A percentile compares a stretch with the other conserved stretches of the same genome.
Conservation (phyloP, 1,284 basidiomycete species). For the Cryptococcus amylolentus region DNA sequence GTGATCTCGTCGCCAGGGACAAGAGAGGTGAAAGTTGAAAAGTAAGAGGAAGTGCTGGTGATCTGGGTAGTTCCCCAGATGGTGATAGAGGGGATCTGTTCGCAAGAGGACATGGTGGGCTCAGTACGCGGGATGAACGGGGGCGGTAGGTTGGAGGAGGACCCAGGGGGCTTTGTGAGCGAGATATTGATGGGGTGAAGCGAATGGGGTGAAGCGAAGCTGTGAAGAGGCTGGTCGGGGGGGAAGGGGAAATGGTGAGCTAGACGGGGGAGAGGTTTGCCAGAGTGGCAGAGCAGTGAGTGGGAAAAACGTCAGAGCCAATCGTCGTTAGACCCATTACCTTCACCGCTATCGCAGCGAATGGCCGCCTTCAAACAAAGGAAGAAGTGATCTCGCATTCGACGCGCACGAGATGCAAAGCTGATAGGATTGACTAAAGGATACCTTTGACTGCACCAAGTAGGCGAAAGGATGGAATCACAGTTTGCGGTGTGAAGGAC, state of each 20-base stretch:
- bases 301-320: not conserved
- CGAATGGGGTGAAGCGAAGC: not conserved
- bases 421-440: not conserved
- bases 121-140: not conserved
- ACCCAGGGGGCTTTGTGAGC: not conserved
- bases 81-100: slow-evolving; percentile 15
- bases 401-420: not conserved
- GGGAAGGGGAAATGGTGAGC: not conserved
- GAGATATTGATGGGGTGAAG: not conserved
- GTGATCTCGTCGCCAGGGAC: not conserved
- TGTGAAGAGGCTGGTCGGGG: not conserved
- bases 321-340: not conserved
- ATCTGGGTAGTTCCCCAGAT: slow-evolving; percentile 24
- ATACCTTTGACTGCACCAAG: not conserved
- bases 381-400: not conserved
- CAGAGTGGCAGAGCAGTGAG: not conserved
- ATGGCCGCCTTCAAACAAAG: not conserved
- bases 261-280: not conserved
- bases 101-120: slow-evolving; percentile 5
- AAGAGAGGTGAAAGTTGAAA: slow-evolving; percentile 6
- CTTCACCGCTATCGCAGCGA: not conserved
- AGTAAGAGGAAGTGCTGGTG: slow-evolving; percentile 7
- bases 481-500: not conserved
- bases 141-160: not conserved
- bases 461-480: not conserved